Evolutionary conservation across 75 land plant genomes (phyloP).

Genomic region (Cupressus sempervirens): DNA sequence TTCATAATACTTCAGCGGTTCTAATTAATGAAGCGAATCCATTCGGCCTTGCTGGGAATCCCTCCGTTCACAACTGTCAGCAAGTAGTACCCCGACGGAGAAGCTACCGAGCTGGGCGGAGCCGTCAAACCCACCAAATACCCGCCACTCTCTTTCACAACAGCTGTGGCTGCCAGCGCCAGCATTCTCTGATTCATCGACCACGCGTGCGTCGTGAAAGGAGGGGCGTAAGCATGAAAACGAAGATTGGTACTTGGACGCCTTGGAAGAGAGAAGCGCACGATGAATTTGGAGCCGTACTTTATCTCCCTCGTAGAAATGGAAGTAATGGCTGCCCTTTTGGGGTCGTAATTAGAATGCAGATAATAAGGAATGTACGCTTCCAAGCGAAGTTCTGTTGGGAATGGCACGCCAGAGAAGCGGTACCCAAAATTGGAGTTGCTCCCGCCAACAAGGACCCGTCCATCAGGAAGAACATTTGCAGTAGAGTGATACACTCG

Average conservation of each 20-base stretch:
- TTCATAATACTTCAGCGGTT: too few relatives aligned
- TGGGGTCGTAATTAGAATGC: too few relatives aligned
- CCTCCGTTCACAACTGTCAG: constrained; percentile 19
- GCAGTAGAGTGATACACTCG: constrained; percentile 56
- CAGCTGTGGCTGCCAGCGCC: too few relatives aligned
- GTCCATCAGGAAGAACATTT: constrained; percentile 42
- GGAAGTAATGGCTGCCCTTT: too few relatives aligned
- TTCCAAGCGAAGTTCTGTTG: constrained; percentile 52
- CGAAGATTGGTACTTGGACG: too few relatives aligned
- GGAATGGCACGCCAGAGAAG: constrained; percentile 24
- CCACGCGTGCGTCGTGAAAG: too few relatives aligned
- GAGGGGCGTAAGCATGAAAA: too few relatives aligned
- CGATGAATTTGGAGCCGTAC: too few relatives aligned
- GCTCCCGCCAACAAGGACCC: constrained; percentile 51
- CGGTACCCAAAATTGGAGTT: constrained; percentile 28
- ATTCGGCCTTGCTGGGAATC: constrained; percentile 22
- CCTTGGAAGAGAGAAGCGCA: too few relatives aligned
- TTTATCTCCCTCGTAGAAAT: too few relatives aligned
- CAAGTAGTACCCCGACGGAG: constrained; percentile 29
- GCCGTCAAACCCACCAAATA: constrained; percentile 9
- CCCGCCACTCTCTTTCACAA: constrained; percentile 2
- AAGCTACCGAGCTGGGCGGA: constrained; percentile 16
- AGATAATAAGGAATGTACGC: constrained; percentile 53
- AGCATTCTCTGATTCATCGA: too few relatives aligned
- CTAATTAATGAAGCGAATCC: constrained; percentile 13